A percentile compares a stretch with the other conserved stretches of the same genome.
Evolutionary conservation across 306 rosid species (phyloP).

Genomic region (Potentilla sterilis): DNA sequence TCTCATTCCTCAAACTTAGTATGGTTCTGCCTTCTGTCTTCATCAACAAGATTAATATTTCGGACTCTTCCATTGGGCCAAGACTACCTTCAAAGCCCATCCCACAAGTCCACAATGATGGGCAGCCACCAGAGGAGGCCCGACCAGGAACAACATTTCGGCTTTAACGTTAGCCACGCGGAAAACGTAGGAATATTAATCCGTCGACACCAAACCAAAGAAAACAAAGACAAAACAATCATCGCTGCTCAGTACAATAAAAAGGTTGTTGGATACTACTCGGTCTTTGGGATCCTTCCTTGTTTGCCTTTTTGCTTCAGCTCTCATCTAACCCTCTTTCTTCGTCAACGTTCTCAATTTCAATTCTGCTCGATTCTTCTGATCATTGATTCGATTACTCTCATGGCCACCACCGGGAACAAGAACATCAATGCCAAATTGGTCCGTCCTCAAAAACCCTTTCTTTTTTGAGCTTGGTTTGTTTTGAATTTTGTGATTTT

Average conservation of each 20-base stretch:
- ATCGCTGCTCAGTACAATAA: background rate
- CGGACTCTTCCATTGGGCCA: background rate
- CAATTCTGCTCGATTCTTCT: conserved; percentile 1
- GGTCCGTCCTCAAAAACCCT: conserved; percentile 29
- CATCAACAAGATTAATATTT: too few relatives aligned
- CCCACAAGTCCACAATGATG: background rate
- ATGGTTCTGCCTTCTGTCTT: background rate
- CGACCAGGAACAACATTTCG: background rate
- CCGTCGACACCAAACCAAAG: background rate
- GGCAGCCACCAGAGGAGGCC: background rate
- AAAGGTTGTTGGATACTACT: conserved; percentile 10
- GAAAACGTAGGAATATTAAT: background rate
- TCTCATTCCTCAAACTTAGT: background rate
- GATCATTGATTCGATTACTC: conserved; percentile 10
- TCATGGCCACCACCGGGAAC: conserved; percentile 64
- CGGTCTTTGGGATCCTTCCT: conserved; percentile 26
- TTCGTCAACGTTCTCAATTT: conserved; percentile 23
- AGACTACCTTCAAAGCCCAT: background rate
- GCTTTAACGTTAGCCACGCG: background rate
- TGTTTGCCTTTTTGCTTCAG: conserved; percentile 12
- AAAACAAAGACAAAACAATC: background rate
- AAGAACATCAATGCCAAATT: conserved; percentile 61
- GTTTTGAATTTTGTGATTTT: conserved; percentile 2
- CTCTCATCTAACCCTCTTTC: conserved; percentile 11
- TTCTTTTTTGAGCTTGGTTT: conserved; percentile 7